These are phyloP conservation scores for Suillus clintonianus DNA, from an alignment of 768 basidiomycete genomes.

Conservation along the genomic window DNA sequence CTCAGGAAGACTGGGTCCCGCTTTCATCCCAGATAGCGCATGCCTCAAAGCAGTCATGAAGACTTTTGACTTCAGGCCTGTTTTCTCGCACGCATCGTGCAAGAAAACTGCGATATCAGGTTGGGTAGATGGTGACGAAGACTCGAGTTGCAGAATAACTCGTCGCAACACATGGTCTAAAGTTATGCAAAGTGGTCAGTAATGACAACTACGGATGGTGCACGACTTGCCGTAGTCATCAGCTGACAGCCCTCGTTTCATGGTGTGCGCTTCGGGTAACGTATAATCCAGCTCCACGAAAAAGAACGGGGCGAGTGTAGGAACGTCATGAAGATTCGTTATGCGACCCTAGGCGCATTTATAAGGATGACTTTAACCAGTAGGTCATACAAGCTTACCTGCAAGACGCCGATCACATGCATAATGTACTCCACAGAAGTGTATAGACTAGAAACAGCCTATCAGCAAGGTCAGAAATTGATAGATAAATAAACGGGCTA, in stretches of 20 bases:
- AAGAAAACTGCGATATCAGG: slow-evolving; percentile 39
- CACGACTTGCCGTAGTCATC: slow-evolving; percentile 47
- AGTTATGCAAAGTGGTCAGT: slow-evolving; percentile 5
- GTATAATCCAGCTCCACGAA: slow-evolving; percentile 69
- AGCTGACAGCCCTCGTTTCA: slow-evolving; percentile 46
- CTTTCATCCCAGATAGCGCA: slow-evolving; percentile 80
- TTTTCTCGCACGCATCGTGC: slow-evolving; percentile 43
- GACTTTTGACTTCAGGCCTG: slow-evolving; percentile 44
- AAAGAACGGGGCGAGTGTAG: slow-evolving; percentile 69
- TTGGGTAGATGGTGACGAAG: neutral
- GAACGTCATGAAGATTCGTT: slow-evolving; percentile 70
- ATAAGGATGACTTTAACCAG: too few species aligned
- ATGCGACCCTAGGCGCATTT: slow-evolving; percentile 60
- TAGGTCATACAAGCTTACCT: slow-evolving; percentile 39
- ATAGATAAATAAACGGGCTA: slow-evolving; percentile 18
- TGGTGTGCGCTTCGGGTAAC: slow-evolving; percentile 53
- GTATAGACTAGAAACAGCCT: slow-evolving; percentile 37
- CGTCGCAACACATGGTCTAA: slow-evolving; percentile 1
- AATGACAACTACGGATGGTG: neutral
- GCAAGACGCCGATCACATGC: slow-evolving; percentile 59
- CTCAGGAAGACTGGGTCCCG: slow-evolving; percentile 44
- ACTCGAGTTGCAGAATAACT: neutral
- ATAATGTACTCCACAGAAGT: slow-evolving; percentile 61
- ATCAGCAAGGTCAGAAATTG: neutral
- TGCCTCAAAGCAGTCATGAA: slow-evolving; percentile 78